Conservation (phyloP, 192 early-diverging fungal species). For the Coemansia sp. region DNA sequence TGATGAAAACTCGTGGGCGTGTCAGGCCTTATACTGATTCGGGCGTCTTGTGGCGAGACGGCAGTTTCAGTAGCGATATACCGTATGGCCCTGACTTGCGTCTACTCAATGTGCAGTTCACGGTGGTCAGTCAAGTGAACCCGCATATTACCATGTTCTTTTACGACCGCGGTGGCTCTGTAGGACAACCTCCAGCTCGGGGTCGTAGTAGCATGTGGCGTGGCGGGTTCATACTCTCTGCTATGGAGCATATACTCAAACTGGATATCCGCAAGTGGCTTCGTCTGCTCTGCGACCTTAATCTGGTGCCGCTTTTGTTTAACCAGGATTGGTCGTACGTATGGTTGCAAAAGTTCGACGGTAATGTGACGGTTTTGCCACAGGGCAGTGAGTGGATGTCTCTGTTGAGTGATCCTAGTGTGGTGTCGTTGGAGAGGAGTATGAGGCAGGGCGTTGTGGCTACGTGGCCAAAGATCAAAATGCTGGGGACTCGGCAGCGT, state of each 20-base stretch:
- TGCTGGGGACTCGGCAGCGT: conserved; percentile 73
- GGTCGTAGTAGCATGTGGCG: conserved; percentile 78
- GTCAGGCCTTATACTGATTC: conserved; percentile 72
- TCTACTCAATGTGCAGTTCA: conserved; percentile 84
- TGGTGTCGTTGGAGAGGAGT: conserved; percentile 58
- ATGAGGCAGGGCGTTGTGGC: conserved; percentile 64
- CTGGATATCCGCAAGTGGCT: conserved; percentile 89
- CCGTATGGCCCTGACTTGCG: conserved; percentile 72
- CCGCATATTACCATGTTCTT: conserved; percentile 90
- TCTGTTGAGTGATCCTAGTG: conserved; percentile 68
- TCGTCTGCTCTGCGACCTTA: conserved; percentile 74
- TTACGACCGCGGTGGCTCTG: conserved; percentile 73
- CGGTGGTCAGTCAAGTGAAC: conserved; percentile 85
- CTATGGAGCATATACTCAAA: conserved; percentile 78
- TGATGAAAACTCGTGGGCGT: conserved; percentile 73
- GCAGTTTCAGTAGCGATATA: conserved; percentile 80
- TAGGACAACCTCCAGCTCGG: conserved; percentile 74
- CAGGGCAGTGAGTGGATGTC: conserved; percentile 65
- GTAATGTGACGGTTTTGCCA: conserved; percentile 83
- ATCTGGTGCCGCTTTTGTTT: conserved; percentile 75
- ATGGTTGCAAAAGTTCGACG: conserved; percentile 90
- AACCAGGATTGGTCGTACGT: conserved; percentile 81
- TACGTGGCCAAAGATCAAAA: conserved; percentile 77
- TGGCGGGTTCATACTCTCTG: conserved; percentile 84
- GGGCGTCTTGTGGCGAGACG: conserved; percentile 84